Evolutionary conservation across 305 asterid species (phyloP).

Genomic region (Fraxinus velutina): DNA sequence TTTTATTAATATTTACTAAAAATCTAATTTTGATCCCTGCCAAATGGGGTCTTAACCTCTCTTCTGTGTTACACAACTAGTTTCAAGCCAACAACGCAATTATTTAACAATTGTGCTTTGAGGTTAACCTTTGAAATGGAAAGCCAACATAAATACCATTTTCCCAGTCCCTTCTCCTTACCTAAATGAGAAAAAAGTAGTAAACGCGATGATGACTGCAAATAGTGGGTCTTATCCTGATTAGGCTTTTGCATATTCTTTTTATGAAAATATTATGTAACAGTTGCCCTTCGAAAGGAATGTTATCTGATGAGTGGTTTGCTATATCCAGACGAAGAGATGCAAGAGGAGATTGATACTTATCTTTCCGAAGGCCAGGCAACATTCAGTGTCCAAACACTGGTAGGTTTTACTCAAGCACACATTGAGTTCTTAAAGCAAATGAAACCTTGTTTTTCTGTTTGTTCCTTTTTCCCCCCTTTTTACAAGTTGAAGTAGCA

Average conservation of each 20-base stretch:
- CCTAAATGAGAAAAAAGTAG: not conserved
- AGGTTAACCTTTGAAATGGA: not conserved
- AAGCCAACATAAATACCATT: not conserved
- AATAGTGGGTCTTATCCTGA: not conserved
- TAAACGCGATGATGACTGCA: not conserved
- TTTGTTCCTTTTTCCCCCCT: conserved; percentile 2
- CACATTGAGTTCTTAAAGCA: conserved; percentile 9
- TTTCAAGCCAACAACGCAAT: not conserved
- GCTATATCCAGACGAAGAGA: conserved; percentile 65
- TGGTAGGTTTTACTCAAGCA: conserved; percentile 46
- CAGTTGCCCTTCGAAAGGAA: not conserved
- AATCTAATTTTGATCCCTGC: not conserved
- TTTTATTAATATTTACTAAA: not conserved
- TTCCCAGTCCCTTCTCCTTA: not conserved
- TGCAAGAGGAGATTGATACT: conserved; percentile 83
- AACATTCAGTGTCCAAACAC: conserved; percentile 57
- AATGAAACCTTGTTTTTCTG: not conserved
- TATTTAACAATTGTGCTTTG: not conserved
- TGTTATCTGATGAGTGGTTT: conserved; percentile 27
- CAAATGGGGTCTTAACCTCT: not conserved
- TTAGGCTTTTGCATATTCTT: not conserved
- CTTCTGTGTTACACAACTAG: not conserved
- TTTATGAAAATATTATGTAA: not conserved
- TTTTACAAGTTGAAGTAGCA: not conserved
- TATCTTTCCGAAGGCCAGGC: conserved; percentile 68